Evolutionary conservation across 176 grass and related monocot species (phyloP).

Genomic region (Oropetium thomaeum): DNA sequence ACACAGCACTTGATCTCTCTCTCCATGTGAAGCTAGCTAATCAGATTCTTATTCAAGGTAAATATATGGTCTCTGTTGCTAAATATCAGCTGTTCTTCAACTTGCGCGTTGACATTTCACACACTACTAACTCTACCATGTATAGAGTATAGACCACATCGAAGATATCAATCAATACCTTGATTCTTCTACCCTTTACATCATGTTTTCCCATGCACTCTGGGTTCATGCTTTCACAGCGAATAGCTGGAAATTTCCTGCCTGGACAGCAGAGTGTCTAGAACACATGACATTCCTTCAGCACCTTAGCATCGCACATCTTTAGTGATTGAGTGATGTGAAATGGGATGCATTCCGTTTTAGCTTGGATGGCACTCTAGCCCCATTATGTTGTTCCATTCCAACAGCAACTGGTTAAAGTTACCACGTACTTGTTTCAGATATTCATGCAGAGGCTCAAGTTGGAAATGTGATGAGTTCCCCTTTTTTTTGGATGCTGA

Average conservation of each 20-base stretch:
- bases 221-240: conserved; percentile 17
- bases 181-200: conserved; percentile 31
- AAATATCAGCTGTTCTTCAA: neutral
- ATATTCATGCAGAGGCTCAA: conserved; percentile 5
- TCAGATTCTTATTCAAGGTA: conserved; percentile 9
- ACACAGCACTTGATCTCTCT: neutral
- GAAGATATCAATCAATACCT: neutral
- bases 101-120: conserved; percentile 31
- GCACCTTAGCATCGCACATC: conserved; percentile 12
- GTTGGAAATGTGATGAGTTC: conserved; percentile 13
- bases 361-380: neutral
- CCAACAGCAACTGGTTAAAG: neutral
- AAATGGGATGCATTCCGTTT: conserved; percentile 20
- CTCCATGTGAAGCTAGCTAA: neutral
- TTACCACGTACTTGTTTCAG: neutral
- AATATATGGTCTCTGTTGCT: neutral
- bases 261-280: conserved; percentile 19
- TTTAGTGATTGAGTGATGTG: conserved; percentile 40
- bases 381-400: neutral
- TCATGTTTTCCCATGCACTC: neutral
- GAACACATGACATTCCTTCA: conserved; percentile 38
- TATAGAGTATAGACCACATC: conserved; percentile 48
- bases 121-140: conserved; percentile 12
- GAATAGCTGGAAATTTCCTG: conserved; percentile 35
- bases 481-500: conserved; percentile 25